Base-by-base conservation (phyloP, 345 rosid genomes). In the Eutrema yunnanense region DNA sequence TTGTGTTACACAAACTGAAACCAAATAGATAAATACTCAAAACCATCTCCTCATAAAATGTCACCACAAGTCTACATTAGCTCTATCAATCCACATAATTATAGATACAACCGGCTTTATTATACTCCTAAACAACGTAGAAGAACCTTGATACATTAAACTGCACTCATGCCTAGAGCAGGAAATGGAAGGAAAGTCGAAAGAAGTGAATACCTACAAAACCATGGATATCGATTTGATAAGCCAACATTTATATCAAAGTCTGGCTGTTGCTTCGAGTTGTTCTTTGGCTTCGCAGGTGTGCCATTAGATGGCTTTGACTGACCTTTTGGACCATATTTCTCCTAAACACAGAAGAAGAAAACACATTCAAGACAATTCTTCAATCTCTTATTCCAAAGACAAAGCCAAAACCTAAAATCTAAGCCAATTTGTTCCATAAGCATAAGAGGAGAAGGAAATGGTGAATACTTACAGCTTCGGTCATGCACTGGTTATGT, bases 261-360 rank as follows among this genome's bases (percentile, higher is more conserved):
- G 48, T 88, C 97, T 8, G 86, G 92, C 16, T 84, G 79, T 59
- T 84, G 84, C 83, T 87, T 89, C 0, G 83, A 44, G 13, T 76
- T 79, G 62, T 91, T 88, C 59, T 70, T 82, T 29, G 86, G 71
- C 75, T 94, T 91, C 14, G 84, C 86, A 73, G 84, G 86, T 11
- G 82, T 80, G 34, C 87, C 87, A 79, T 82, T 90, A 6, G 73
- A 69, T 30, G 73, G 26, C 71, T 82, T 86, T 16, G 80, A 85
- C 42, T 59, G 86, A 12, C 96, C 96, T 78, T 94, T 94, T 3
- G 98, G 96, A 63, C 98, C 98, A 54, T 91, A 94, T 36, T 91
- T 94, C 79, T 94, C 98, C 98, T 94, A 81, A 75, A 71, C 32
- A 36, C 1, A 13, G 4, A 29, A 54, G n/a, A n/a, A n/a, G n/a